Base-by-base conservation (phyloP, 208 protist genomes). In the Tritrichomonas foetus region DNA sequence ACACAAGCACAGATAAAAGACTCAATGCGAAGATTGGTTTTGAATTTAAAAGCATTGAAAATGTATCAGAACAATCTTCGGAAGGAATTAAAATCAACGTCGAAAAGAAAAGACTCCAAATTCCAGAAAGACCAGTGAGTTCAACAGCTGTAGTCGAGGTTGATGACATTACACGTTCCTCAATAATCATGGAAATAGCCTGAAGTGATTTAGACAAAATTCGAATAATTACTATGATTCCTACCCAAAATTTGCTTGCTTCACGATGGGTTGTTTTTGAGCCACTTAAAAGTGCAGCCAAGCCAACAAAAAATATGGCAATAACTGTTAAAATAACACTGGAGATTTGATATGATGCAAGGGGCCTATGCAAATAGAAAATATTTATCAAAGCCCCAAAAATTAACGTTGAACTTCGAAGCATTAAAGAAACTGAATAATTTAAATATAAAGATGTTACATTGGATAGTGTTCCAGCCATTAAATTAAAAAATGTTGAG, bases 361-460 rank as follows among this genome's bases (percentile, higher is more conserved):
- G 78, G 14, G 78, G 78, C 20, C 41, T 53, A 33, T 89, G 44
- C 3, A 89, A 16, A 27, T 89, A 89, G 57, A 57, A 89, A 57
- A 27, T 57, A 0, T 25, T 36, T 20, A 89, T 89, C 57, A 89
- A 57, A 9, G 47, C 78, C 2, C 78, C 78, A 89, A 89, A 89
- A 39, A 89, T 39, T 53, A 89, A 39, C 13, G 78, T 89, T 11
- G 78, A 89, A 5, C 27, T 39, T 89, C 78, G 25, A 39, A 89
- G 47, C 78, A 89, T 89, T 13, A 89, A n/a, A 39, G 78, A 89
- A n/a, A 89, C 78, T 16, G 78, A 89, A 50, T 89, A 89, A 57
- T 89, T 57, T 33, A 89, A 33, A 36, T 89, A 89, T 8, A 89
- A 39, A 57, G 78, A 89, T 30, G 78, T 47, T 39, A 89, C 44